Base-by-base conservation (phyloP, 2,329 filamentous ascomycete genomes). In the Graphium sp. region DNA sequence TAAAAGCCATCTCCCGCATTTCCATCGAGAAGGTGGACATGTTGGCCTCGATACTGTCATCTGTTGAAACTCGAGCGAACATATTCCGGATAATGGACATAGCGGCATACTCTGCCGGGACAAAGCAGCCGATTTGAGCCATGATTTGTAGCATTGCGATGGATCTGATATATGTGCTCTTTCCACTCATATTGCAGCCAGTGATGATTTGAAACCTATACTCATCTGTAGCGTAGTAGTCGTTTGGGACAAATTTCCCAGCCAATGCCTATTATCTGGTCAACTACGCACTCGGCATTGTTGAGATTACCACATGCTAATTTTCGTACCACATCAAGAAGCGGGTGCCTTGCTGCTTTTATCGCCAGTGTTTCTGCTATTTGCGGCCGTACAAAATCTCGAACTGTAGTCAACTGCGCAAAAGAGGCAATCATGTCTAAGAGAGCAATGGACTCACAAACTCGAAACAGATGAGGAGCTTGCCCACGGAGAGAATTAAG, bases 141-240 rank as follows among this genome's bases (percentile, higher is more conserved):
- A 98, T 94, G 33, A 98, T 73, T 24, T 79, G 72, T 44, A 91
- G 70, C 18, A 98, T 56, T 1, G 87, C 81, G 15, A 92, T 61
- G 2, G 79, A 76, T 28, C 83, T 73, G 36, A 95, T 93, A 43
- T 94, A 95, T 0, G 85, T 98, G 37, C 80, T 92, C 48, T 95
- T 98, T 1, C 85, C 89, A 40, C 83, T 92, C 89, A 98, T 98
- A 41, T 98, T 98, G 47, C 82, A 91, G 4, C 89, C 87, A 0
- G 87, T 95, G 36, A 98, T 75, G 35, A 95, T 78, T 38, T 95
- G 85, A 42, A 94, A 92, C 2, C 85, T 72, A 20, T 74, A 73
- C 34, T 87, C 74, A 19, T 77, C 65, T 0, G 75, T 79, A 3
- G 82, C 77, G 41, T 85, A 95, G 17, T 85, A 80, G 42, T 95